Base-by-base conservation (phyloP, 805 yeast genomes). In the Monosporozyma aerobia region DNA sequence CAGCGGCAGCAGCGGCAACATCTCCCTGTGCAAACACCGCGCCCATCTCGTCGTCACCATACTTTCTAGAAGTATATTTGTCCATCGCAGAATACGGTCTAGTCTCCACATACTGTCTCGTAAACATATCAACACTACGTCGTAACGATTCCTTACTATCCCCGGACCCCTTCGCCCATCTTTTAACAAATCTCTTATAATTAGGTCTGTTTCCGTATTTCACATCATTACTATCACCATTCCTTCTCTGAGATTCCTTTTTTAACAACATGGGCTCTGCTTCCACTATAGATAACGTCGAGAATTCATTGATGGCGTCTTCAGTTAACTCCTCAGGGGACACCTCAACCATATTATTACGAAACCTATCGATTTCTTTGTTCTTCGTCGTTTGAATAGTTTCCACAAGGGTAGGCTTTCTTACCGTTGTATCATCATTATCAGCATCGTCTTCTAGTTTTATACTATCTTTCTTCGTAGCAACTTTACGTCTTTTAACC, bases 111-210 rank as follows among this genome's bases (percentile, higher is more conserved):
- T 62, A 71, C 10, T 67, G 63, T 50, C 72, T 67, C 0, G 74
- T 62, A 13, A 67, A 59, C 27, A 65, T 49, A 44, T 60, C 61
- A 4, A 64, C 65, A 14, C 57, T 58, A 44, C 60, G 63, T 2
- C 56, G 54, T 14, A 59, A 51, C 5, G 53, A 54, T 40, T 51
- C 52, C 19, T 46, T 51, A 23, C 45, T 29, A 3, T 33, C 33
- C 10, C 35, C 23, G 10, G 48, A 41, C 23, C 55, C 45, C 10
- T 50, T 56, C 13, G 69, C 65, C 52, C 64, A 53, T 27, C 56
- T 57, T 49, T 73, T 73, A 2, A 63, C 65, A 60, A 75, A 75
- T 4, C 54, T 63, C 51, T 75, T 75, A 55, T 69, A 74, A 55
- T 74, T 74, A 53, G 68, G 73, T 11, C 76, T 56, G 1, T 62